Conservation (phyloP, 306 rosid species). For the Ormosia emarginata region DNA sequence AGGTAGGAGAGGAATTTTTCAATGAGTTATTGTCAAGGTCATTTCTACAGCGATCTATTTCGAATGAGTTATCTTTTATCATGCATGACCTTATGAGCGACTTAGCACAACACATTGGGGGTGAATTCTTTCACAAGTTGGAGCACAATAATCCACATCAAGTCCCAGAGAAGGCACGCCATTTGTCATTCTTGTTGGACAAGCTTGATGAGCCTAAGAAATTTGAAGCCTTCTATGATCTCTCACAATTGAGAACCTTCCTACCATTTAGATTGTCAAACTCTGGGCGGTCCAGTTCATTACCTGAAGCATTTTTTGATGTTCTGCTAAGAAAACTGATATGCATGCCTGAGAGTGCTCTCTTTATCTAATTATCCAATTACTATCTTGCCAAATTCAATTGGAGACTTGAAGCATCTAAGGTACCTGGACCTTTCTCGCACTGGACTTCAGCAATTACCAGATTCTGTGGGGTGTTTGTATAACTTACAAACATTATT, state of each 20-base stretch:
- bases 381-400: neutral
- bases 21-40: neutral
- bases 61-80: no score
- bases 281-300: neutral
- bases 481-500: neutral
- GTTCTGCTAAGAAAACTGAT: neutral
- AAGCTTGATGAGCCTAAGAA: neutral
- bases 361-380: neutral
- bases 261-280: neutral
- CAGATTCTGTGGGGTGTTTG: neutral
- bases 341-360: neutral
- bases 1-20: neutral
- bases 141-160: neutral
- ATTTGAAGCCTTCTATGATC: neutral
- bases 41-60: neutral
- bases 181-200: neutral
- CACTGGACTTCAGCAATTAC: neutral
- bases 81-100: neutral
- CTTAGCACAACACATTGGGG: neutral
- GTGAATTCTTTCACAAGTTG: neutral
- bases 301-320: no score
- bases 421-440: neutral
- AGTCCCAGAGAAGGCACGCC: neutral
- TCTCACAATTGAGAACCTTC: neutral
- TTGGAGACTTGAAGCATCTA: neutral